Percentiles rank a stretch among this genome's conserved stretches.
These are phyloP conservation scores for Penstemon davidsonii DNA, from an alignment of 257 asterid genomes.

Conservation along the genomic window DNA sequence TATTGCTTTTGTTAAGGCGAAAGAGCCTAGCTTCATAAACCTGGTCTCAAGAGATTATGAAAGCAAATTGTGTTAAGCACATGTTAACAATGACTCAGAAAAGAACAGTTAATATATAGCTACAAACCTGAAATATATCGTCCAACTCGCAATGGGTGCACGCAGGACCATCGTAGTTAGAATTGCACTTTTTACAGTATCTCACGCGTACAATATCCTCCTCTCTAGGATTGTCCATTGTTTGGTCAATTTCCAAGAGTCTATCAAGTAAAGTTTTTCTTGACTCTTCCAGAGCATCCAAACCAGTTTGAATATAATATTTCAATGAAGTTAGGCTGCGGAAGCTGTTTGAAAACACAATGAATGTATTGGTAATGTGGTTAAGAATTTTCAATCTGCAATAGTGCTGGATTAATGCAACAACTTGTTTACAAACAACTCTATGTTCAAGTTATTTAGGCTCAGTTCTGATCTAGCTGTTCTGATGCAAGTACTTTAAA, in stretches of 20 bases:
- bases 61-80: constrained; percentile 21
- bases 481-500: constrained; percentile 9
- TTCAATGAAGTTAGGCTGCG: constrained; percentile 70
- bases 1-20: constrained; percentile 71
- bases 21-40: constrained; percentile 93
- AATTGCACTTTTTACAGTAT: constrained; percentile 71
- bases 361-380: constrained; percentile 13
- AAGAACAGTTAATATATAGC: constrained; percentile 15
- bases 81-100: constrained; percentile 12
- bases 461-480: not conserved
- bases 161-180: constrained; percentile 75
- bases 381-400: constrained; percentile 22
- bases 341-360: constrained; percentile 56
- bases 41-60: constrained; percentile 39
- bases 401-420: not conserved
- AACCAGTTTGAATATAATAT: constrained; percentile 79
- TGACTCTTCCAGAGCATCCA: constrained; percentile 79
- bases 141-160: constrained; percentile 94
- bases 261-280: constrained; percentile 69
- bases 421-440: not conserved
- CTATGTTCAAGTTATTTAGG: constrained; percentile 14
- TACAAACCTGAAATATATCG: constrained; percentile 83
- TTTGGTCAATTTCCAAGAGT: constrained; percentile 76
- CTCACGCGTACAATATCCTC: constrained; percentile 81
- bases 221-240: constrained; percentile 82